Evolutionary conservation across 2,329 filamentous ascomycete genomes (phyloP).

Genomic region (Teratosphaeria viscida): DNA sequence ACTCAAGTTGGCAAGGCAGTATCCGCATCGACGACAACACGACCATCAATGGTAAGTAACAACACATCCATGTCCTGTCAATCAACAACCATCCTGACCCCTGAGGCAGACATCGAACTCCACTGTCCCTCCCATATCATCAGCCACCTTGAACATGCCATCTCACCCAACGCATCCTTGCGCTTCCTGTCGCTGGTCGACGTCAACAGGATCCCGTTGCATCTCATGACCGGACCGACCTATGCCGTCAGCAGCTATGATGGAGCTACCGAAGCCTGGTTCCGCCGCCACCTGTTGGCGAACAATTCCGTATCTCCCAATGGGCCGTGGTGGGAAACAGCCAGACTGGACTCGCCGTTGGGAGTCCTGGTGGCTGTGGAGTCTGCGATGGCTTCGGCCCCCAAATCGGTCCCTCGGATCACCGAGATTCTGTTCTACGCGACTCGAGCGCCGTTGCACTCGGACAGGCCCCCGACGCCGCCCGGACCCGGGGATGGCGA

Average conservation of each 20-base stretch:
- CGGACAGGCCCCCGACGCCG: constrained; percentile 25
- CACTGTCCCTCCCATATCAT: neutral
- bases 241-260: constrained; percentile 29
- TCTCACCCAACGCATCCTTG: constrained; percentile 4
- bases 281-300: constrained; percentile 26
- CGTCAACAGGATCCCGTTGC: constrained; percentile 29
- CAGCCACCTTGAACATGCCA: neutral
- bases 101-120: neutral
- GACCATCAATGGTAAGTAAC: neutral
- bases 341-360: constrained; percentile 28
- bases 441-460: constrained; percentile 14
- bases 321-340: constrained; percentile 28
- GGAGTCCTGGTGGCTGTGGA: constrained; percentile 29
- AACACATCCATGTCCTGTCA: neutral
- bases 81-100: neutral
- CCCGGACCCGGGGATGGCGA: constrained; percentile 2
- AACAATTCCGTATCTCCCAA: constrained; percentile 1
- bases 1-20: neutral
- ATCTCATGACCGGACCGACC: constrained; percentile 28
- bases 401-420: constrained; percentile 7
- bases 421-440: constrained; percentile 40
- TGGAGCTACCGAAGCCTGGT: constrained; percentile 29
- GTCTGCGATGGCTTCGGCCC: neutral
- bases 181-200: constrained; percentile 32
- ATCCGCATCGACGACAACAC: neutral